Conservation (phyloP, 106 monocot species). For the Dioscorea dumetorum region DNA sequence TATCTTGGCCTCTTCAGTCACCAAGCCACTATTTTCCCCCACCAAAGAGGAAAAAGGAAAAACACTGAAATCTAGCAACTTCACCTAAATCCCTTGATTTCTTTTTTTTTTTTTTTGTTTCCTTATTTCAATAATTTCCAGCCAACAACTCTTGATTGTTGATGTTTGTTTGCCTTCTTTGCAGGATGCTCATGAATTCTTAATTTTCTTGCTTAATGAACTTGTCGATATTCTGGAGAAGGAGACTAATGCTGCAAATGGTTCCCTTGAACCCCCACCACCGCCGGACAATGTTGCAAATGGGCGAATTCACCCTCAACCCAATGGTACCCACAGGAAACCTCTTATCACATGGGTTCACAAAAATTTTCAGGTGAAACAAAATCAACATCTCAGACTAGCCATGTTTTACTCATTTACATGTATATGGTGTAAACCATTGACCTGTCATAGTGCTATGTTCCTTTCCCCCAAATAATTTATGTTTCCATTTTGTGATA, state of each 20-base stretch:
- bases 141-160: too few species aligned
- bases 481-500: not conserved
- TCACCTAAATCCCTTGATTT: too few species aligned
- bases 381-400: not conserved
- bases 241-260: constrained; percentile 22
- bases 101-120: too few species aligned
- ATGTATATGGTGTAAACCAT: not conserved
- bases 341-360: constrained; percentile 41
- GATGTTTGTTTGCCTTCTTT: not conserved
- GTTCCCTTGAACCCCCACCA: constrained; percentile 21
- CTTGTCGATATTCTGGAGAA: constrained; percentile 52
- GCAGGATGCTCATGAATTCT: constrained; percentile 56
- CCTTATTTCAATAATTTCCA: too few species aligned
- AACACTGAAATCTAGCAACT: too few species aligned
- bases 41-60: too few species aligned
- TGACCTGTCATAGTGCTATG: constrained; percentile 1
- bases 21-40: too few species aligned
- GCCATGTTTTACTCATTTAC: too few species aligned
- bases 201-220: constrained; percentile 49
- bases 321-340: constrained; percentile 33
- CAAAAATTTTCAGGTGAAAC: constrained; percentile 39
- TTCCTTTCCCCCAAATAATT: not conserved
- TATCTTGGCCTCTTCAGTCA: too few species aligned
- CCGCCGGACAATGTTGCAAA: constrained; percentile 28
- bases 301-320: constrained; percentile 15